Percentiles rank a stretch among this genome's conserved stretches.
Evolutionary conservation across 768 basidiomycete species (phyloP).

Genomic region (Boletellus sp.): DNA sequence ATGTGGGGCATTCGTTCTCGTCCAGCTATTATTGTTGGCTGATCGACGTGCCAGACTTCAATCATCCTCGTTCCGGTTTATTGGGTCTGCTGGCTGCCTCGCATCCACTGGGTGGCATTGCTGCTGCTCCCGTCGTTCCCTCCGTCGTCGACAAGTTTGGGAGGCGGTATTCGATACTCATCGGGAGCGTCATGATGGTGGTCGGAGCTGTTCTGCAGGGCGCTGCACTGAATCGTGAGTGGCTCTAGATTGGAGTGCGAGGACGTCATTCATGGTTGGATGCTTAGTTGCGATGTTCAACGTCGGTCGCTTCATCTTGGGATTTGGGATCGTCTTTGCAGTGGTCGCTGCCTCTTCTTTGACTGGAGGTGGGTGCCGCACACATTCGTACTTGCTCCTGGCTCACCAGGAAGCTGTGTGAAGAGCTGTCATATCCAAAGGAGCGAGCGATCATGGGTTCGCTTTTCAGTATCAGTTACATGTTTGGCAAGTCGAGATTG

Average conservation of each 20-base stretch:
- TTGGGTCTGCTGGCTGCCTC: slow-evolving; percentile 32
- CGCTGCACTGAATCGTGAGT: not conserved
- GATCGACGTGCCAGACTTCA: slow-evolving; percentile 40
- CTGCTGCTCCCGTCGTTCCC: not conserved
- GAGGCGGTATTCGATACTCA: not conserved
- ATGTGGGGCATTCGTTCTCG: slow-evolving; percentile 37
- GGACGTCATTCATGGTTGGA: not conserved
- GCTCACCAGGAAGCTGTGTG: no score
- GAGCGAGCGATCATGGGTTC: slow-evolving; percentile 6
- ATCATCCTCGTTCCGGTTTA: slow-evolving; percentile 48
- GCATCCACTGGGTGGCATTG: not conserved
- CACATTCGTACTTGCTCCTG: no score
- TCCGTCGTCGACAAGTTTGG: not conserved
- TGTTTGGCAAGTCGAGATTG: slow-evolving; percentile 2
- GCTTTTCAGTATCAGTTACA: not conserved
- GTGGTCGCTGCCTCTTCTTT: slow-evolving; percentile 5
- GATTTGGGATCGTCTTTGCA: not conserved
- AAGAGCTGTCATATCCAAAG: slow-evolving; percentile 15
- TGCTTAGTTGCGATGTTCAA: slow-evolving; percentile 9
- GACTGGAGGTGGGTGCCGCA: slow-evolving; percentile 1
- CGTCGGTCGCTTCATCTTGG: slow-evolving; percentile 3
- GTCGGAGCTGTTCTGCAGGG: not conserved
- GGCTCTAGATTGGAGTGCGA: no score
- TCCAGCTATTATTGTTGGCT: not conserved
- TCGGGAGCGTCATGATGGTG: not conserved